Conservation (phyloP, 768 basidiomycete genomes). For the Psilocybe sp. region DNA sequence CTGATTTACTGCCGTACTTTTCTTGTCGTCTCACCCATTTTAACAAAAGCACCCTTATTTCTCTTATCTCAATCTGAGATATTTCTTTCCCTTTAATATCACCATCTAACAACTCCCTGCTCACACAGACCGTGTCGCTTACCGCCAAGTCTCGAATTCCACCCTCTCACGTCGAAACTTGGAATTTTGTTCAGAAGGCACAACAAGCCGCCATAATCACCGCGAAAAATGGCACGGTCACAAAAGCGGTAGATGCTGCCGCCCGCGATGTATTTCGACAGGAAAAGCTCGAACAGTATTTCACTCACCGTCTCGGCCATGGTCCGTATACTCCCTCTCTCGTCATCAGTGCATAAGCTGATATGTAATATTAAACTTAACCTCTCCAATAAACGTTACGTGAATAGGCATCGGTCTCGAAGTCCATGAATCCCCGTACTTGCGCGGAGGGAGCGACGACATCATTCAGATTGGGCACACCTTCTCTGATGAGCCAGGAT, state of each 20-base stretch:
- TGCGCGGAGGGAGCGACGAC: slow-evolving; percentile 65
- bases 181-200: slow-evolving; percentile 64
- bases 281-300: slow-evolving; percentile 50
- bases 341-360: too few relatives aligned
- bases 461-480: slow-evolving; percentile 62
- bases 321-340: slow-evolving; percentile 37
- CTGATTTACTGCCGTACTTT: not conserved
- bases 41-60: not conserved
- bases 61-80: not conserved
- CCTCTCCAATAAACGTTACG: not conserved
- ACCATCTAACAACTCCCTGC: slow-evolving; percentile 10
- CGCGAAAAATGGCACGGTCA: slow-evolving; percentile 45
- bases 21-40: not conserved
- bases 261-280: slow-evolving; percentile 51
- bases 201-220: slow-evolving; percentile 52
- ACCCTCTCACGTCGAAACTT: slow-evolving; percentile 48
- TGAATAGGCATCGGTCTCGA: slow-evolving; percentile 76
- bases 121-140: slow-evolving; percentile 61
- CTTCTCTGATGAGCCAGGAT: slow-evolving; percentile 81
- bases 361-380: not conserved
- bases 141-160: slow-evolving; percentile 50
- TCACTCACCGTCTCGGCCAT: slow-evolving; percentile 82
- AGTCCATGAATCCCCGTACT: slow-evolving; percentile 78
- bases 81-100: not conserved
- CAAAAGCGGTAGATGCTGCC: slow-evolving; percentile 56